Conservation (phyloP, 1,284 basidiomycete species). For the Ustilago loliicola region DNA sequence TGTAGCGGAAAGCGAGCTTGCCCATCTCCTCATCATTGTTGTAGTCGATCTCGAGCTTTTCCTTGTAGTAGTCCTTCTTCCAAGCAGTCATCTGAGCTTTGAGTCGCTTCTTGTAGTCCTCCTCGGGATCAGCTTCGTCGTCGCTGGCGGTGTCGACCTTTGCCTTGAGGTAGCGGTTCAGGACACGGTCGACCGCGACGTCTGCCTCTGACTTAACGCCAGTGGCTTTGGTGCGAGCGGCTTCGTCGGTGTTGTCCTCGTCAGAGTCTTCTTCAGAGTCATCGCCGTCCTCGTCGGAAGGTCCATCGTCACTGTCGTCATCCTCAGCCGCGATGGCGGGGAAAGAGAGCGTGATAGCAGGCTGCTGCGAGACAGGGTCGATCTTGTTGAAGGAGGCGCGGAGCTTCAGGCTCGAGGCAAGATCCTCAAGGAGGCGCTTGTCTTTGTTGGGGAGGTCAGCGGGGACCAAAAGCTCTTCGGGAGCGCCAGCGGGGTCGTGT, state of each 20-base stretch:
- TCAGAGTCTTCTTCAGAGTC: conserved; percentile 68
- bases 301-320: conserved; percentile 33
- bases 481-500: conserved; percentile 74
- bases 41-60: conserved; percentile 67
- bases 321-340: conserved; percentile 42
- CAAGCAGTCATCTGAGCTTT: conserved; percentile 89
- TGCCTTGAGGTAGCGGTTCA: conserved; percentile 89
- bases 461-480: conserved; percentile 55
- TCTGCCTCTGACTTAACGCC: conserved; percentile 56
- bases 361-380: conserved; percentile 58
- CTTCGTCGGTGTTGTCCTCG: conserved; percentile 73
- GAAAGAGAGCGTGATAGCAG: conserved; percentile 58
- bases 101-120: conserved; percentile 78
- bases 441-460: conserved; percentile 50
- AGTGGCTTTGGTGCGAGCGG: conserved; percentile 15
- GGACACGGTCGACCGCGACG: conserved; percentile 83
- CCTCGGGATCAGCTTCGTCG: conserved; percentile 44
- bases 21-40: conserved; percentile 74
- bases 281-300: conserved; percentile 41
- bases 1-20: conserved; percentile 76
- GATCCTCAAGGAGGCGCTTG: conserved; percentile 57
- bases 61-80: conserved; percentile 88
- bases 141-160: conserved; percentile 71
- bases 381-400: conserved; percentile 63
- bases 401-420: conserved; percentile 58